Percentiles rank a stretch among this genome's conserved stretches.
Conservation (phyloP, 2,329 filamentous ascomycete species). For the Diaporthe helianthi region DNA sequence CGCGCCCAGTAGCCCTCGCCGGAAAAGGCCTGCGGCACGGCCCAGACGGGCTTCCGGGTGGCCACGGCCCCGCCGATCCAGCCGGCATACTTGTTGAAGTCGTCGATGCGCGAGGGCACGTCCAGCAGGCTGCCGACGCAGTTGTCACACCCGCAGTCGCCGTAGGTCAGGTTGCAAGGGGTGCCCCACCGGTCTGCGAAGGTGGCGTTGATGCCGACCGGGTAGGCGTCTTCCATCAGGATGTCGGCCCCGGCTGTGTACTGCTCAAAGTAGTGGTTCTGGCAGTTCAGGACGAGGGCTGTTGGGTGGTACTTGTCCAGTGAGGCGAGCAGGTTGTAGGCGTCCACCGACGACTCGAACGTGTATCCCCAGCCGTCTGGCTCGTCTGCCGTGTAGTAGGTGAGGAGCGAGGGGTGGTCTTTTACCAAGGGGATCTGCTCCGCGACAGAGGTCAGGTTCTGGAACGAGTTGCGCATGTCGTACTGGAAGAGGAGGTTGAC, state of each 20-base stretch:
- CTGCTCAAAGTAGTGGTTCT: constrained; percentile 64
- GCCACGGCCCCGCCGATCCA: constrained; percentile 55
- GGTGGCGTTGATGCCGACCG: constrained; percentile 62
- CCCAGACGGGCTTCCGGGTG: constrained; percentile 55
- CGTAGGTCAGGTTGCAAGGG: constrained; percentile 63
- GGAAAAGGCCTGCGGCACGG: constrained; percentile 53
- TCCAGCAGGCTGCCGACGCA: constrained; percentile 62
- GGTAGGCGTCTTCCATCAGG: constrained; percentile 66
- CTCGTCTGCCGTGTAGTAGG: constrained; percentile 56
- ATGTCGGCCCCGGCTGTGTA: constrained; percentile 65
- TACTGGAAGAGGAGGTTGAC: constrained; percentile 53
- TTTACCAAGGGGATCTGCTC: constrained; percentile 50
- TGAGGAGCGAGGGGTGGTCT: constrained; percentile 49
- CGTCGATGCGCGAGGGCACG: constrained; percentile 52
- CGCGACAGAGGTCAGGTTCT: constrained; percentile 50
- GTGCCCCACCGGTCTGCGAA: constrained; percentile 62
- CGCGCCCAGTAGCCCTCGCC: constrained; percentile 57
- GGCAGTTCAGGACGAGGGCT: constrained; percentile 66
- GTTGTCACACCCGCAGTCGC: constrained; percentile 69
- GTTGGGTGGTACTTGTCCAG: constrained; percentile 69
- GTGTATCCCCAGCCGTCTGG: constrained; percentile 64
- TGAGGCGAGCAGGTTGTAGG: constrained; percentile 52
- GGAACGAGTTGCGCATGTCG: constrained; percentile 52
- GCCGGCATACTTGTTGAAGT: constrained; percentile 46
- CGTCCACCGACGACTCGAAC: constrained; percentile 52